Conservation (phyloP, 148 eudicot genomes). For the Rhododendron vialii region DNA sequence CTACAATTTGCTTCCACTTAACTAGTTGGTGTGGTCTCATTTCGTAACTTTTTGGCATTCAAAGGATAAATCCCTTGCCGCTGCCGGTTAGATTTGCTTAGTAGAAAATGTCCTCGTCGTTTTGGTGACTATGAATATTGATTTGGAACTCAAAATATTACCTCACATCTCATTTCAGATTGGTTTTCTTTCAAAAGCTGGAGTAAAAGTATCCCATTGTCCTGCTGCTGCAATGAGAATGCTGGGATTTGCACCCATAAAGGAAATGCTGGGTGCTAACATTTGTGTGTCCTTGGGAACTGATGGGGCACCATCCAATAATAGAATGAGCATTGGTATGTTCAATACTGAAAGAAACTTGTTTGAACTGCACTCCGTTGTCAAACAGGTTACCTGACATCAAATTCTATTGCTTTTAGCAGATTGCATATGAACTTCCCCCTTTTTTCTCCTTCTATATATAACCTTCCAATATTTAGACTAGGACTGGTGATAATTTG, state of each 20-base stretch:
- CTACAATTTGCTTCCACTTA: not conserved
- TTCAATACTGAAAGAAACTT: conserved; percentile 1
- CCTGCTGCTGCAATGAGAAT: conserved; percentile 97
- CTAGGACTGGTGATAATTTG: not conserved
- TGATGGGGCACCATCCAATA: conserved; percentile 93
- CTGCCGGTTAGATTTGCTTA: not conserved
- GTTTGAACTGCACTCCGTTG: not conserved
- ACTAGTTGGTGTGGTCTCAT: not conserved
- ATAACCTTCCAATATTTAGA: not conserved
- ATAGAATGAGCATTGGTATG: conserved; percentile 94
- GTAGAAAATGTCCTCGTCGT: not conserved
- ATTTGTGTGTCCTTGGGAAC: conserved; percentile 95
- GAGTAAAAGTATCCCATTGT: conserved; percentile 89
- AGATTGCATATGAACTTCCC: not conserved
- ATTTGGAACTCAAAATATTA: not conserved
- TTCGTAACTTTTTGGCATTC: not conserved
- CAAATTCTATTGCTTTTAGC: not conserved
- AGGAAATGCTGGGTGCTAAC: conserved; percentile 71
- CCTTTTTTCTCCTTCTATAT: not conserved
- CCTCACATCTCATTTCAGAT: conserved; percentile 39
- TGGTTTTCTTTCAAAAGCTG: conserved; percentile 58
- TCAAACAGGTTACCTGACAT: not conserved
- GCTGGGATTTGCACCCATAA: conserved; percentile 95
- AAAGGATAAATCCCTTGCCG: not conserved
- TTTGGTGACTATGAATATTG: not conserved